Evolutionary conservation across 1,139 yeast genomes (phyloP).

Genomic region (Zygoascus hellenicus): DNA sequence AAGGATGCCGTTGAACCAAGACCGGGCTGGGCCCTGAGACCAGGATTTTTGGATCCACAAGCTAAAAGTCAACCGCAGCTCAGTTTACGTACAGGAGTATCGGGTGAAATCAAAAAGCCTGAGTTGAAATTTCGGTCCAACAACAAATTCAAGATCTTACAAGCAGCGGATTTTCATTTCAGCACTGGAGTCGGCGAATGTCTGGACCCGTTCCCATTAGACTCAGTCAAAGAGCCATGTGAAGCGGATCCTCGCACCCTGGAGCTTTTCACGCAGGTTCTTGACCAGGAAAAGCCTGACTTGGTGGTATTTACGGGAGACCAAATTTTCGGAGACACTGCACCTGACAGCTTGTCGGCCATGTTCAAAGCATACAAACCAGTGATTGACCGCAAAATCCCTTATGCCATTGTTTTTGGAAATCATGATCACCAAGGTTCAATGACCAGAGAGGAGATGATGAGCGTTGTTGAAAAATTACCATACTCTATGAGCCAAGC

Average conservation of each 20-base stretch:
- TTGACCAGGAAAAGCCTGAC: conserved; percentile 73
- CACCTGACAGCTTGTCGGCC: conserved; percentile 77
- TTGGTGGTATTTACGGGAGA: conserved; percentile 83
- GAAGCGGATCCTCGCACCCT: conserved; percentile 69
- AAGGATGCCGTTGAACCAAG: conserved; percentile 72
- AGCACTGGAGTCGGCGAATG: conserved; percentile 74
- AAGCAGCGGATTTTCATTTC: conserved; percentile 82
- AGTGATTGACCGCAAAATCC: conserved; percentile 57
- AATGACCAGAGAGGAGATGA: conserved; percentile 52
- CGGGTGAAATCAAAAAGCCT: conserved; percentile 27
- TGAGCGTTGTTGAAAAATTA: conserved; percentile 48
- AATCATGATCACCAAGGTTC: conserved; percentile 83
- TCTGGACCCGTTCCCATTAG: conserved; percentile 56
- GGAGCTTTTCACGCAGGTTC: conserved; percentile 52
- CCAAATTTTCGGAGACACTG: conserved; percentile 62
- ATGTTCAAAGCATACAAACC: conserved; percentile 73
- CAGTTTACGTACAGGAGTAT: conserved; percentile 36
- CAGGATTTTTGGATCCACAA: conserved; percentile 27
- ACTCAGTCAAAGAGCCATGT: conserved; percentile 37
- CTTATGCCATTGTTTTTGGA: conserved; percentile 77
- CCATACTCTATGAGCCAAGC: conserved; percentile 61
- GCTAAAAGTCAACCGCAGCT: conserved; percentile 29
- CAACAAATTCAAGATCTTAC: conserved; percentile 65
- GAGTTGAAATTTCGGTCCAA: conserved; percentile 37
- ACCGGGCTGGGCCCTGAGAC: conserved; percentile 54